Base-by-base conservation (phyloP, 2,329 filamentous ascomycete genomes). In the Coniosporium tulheliwenetii region DNA sequence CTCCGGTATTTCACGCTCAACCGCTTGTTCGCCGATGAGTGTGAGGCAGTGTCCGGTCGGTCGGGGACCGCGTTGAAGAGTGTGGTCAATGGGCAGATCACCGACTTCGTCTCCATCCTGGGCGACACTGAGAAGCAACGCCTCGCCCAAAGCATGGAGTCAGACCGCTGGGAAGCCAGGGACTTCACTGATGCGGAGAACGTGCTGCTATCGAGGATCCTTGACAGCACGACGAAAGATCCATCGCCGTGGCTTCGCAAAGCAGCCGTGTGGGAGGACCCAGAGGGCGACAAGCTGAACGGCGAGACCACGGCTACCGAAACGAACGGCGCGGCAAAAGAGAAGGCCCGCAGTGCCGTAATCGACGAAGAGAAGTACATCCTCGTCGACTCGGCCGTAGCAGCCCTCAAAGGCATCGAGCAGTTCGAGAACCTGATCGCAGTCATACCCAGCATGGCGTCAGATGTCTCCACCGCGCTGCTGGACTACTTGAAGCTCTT, bases 401-500 rank as follows among this genome's bases (percentile, higher is more conserved):
- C 83, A 1, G 87, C 91, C 47, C 72, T 98, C 41, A 73, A 77
- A 42, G 85, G 84, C 39, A 79, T 95, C 47, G 79, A 85, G 44
- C 75, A 79, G 12, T 93, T 93, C 59, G 70, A 94, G 47, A 82
- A 83, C 45, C 72, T 98, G 3, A 79, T 89, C 43, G 72, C 83
- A 5, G 80, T 79, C 30, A 89, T 96, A 43, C 89, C 91, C 1
- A 89, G 81, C 45, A 87, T 95, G 76, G 83, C 85, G 1, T 70
- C 79, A 2, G 86, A 95, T 43, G 79, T 95, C 40, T 82, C 85
- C 0, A 67, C 74, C 2, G 80, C 79, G 0, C 72, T 98, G 9
- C 68, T 95, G 35, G 80, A 91, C 15, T 93, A 93, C 54, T 70
- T 96, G 10, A 84, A 91, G 48, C 71, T 93, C 3, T 98, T 96